phyloP scores from a whole-genome alignment of 768 basidiomycete species.

The Agaricus subrufescens region DNA sequence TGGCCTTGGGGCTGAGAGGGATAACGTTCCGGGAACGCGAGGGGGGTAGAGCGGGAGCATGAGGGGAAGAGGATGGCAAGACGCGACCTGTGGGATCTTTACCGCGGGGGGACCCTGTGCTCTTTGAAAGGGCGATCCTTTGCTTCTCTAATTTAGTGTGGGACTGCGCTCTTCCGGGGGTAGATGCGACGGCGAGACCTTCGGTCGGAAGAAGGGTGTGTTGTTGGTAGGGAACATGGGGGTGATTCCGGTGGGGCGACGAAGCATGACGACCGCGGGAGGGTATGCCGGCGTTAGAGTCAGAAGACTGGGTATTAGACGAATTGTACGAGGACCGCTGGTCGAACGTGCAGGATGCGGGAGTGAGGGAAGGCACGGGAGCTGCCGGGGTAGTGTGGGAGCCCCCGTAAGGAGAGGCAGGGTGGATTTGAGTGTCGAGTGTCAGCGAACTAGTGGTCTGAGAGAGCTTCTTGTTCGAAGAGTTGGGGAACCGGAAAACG shows the following conservation, averaged over 20 bases:
- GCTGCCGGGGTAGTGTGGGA: conserved; percentile 35
- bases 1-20: conserved; percentile 61
- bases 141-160: conserved; percentile 46
- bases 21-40: conserved; percentile 44
- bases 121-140: conserved; percentile 20
- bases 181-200: conserved; percentile 30
- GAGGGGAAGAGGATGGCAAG: conserved; percentile 36
- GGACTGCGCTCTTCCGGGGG: conserved; percentile 21
- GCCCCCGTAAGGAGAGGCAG: conserved; percentile 26
- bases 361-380: conserved; percentile 47
- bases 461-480: conserved; percentile 57
- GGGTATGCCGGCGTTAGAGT: conserved; percentile 45
- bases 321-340: conserved; percentile 76
- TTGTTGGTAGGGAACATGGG: conserved; percentile 25
- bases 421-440: conserved; percentile 43
- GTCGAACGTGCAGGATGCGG: conserved; percentile 52
- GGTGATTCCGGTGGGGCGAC: conserved; percentile 22
- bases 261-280: conserved; percentile 22
- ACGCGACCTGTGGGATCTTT: conserved; percentile 40
- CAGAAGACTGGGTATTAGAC: conserved; percentile 70
- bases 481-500: conserved; percentile 63
- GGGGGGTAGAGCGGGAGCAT: conserved; percentile 27
- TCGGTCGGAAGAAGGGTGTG: conserved; percentile 34
- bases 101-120: conserved; percentile 20
- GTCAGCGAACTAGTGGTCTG: conserved; percentile 38